Evolutionary conservation across 2,329 filamentous ascomycete species (phyloP).

Genomic region (Nigrospora oryzae): DNA sequence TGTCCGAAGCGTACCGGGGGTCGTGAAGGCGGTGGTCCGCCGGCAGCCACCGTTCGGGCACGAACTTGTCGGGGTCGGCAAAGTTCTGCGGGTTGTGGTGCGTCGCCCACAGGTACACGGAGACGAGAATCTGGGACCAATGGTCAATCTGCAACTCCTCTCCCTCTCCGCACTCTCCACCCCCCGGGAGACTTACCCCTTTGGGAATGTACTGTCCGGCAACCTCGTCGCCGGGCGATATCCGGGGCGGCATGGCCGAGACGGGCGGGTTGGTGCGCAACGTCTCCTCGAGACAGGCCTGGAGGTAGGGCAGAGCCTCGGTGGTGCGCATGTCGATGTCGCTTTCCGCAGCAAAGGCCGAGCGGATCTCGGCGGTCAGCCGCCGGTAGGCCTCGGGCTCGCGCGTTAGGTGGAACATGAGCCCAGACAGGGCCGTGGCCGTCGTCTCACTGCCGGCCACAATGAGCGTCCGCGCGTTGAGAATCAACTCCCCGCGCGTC

Average conservation of each 20-base stretch:
- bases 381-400: background rate
- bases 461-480: background rate
- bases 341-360: background rate
- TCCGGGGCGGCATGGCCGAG: background rate
- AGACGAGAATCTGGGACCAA: conserved; percentile 23
- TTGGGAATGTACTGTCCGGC: background rate
- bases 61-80: conserved; percentile 23
- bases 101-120: conserved; percentile 33
- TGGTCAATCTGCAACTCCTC: no score
- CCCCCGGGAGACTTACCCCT: background rate
- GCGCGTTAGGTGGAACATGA: conserved; percentile 1
- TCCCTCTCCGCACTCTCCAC: no score
- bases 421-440: conserved; percentile 3
- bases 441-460: conserved; percentile 4
- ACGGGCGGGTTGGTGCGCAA: conserved; percentile 2
- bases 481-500: conserved; percentile 1
- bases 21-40: conserved; percentile 5
- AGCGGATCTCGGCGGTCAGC: conserved; percentile 1
- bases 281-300: conserved; percentile 2
- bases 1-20: conserved; percentile 6
- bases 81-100: conserved; percentile 32
- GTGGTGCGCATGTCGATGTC: conserved; percentile 1
- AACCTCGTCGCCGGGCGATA: conserved; percentile 1
- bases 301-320: conserved; percentile 1
- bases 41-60: conserved; percentile 10